Evolutionary conservation across 768 basidiomycete genomes (phyloP).

Genomic region (Rhodotorula graminis): DNA sequence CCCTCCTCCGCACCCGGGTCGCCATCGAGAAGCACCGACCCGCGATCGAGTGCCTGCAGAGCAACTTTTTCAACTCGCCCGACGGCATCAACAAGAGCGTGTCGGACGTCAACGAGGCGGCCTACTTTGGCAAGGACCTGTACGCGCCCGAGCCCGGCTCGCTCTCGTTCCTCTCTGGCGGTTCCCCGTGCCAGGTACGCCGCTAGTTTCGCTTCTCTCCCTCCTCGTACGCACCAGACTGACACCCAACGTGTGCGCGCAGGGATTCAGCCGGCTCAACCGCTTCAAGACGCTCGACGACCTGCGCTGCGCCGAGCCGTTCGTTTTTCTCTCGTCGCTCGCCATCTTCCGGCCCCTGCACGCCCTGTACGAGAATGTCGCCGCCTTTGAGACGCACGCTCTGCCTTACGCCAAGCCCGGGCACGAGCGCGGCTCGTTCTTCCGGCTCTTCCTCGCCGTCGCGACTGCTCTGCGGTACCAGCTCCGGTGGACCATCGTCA

Average conservation of each 20-base stretch:
- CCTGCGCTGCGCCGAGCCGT: background rate
- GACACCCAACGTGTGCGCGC: background rate
- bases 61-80: background rate
- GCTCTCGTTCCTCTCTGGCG: background rate
- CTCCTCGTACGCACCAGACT: no score
- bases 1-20: background rate
- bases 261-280: background rate
- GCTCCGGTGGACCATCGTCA: background rate
- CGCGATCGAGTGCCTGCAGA: background rate
- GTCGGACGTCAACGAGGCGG: background rate
- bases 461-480: conserved; percentile 7
- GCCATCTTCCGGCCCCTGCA: background rate
- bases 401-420: background rate
- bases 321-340: background rate
- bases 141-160: background rate
- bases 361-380: conserved; percentile 22
- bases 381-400: conserved; percentile 3
- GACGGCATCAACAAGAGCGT: background rate
- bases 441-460: conserved; percentile 1
- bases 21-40: conserved; percentile 3
- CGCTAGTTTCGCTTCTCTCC: background rate
- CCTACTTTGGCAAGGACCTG: background rate
- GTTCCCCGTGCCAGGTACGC: background rate
- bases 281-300: background rate
- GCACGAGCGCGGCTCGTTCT: background rate